Evolutionary conservation across 345 rosid species (phyloP).

Genomic region (Sonneratia alba): DNA sequence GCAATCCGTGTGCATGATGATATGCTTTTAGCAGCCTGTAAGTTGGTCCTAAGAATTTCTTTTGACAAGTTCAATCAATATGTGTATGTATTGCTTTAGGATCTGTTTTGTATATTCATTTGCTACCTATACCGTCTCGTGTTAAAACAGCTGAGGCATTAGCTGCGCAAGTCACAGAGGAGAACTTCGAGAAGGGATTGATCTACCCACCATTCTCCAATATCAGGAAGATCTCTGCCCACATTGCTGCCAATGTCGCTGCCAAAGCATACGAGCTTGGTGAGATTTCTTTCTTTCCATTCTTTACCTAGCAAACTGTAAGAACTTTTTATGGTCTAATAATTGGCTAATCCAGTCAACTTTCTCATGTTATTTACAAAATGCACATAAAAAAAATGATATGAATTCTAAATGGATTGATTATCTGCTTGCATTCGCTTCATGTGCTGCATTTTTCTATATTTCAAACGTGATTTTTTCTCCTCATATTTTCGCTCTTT

Average conservation of each 20-base stretch:
- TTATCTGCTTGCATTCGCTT: background rate
- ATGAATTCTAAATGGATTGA: background rate
- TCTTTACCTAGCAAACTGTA: background rate
- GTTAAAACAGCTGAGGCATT: slow-evolving; percentile 62
- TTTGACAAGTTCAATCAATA: background rate
- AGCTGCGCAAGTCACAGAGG: slow-evolving; percentile 67
- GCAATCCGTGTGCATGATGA: slow-evolving; percentile 87
- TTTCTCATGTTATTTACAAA: no score
- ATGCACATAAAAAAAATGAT: background rate
- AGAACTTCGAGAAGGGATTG: slow-evolving; percentile 64
- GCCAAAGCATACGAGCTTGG: slow-evolving; percentile 92
- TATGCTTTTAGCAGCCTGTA: slow-evolving; percentile 91
- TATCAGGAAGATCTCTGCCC: slow-evolving; percentile 79
- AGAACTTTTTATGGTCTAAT: background rate
- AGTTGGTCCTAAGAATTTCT: slow-evolving; percentile 14
- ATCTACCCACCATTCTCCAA: slow-evolving; percentile 79
- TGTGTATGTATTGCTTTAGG: background rate
- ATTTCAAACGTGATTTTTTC: background rate
- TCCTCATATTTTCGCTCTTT: background rate
- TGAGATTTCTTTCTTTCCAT: slow-evolving; percentile 6
- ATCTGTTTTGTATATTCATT: no score
- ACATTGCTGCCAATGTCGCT: slow-evolving; percentile 91
- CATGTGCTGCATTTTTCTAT: background rate
- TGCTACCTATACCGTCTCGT: background rate
- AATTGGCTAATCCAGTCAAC: no score